These are phyloP conservation scores for Apophysomyces elegans DNA, from an alignment of 371 early-diverging fungal species.

Conservation along the genomic window DNA sequence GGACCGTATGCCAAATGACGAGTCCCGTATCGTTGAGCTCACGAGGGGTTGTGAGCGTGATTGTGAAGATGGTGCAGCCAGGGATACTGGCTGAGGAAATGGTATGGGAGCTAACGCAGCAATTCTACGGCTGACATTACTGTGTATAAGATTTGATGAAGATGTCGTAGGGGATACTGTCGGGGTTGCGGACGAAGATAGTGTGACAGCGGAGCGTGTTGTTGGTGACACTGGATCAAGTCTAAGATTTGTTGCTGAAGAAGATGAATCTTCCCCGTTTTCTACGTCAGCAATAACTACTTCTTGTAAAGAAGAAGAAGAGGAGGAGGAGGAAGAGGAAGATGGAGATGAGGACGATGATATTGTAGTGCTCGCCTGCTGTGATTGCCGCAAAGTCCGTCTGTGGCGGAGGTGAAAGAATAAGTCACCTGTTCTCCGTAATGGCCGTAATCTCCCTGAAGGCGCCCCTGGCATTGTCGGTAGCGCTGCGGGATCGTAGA, in stretches of 20 bases:
- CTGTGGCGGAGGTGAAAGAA: constrained; percentile 26
- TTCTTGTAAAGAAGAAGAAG: constrained; percentile 8
- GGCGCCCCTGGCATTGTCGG: constrained; percentile 31
- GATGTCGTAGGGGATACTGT: constrained; percentile 8
- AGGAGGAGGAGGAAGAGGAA: background rate
- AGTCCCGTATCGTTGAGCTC: background rate
- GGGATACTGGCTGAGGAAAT: constrained; percentile 14
- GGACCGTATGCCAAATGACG: constrained; percentile 1
- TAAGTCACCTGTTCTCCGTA: constrained; percentile 26
- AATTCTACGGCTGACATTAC: constrained; percentile 7
- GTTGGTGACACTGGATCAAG: background rate
- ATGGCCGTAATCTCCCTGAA: constrained; percentile 21
- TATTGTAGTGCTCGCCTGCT: constrained; percentile 6
- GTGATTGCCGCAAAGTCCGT: constrained; percentile 13
- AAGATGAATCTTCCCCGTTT: background rate
- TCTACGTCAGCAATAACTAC: background rate
- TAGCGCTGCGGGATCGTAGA: constrained; percentile 26
- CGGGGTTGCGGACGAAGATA: constrained; percentile 18
- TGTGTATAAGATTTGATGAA: background rate
- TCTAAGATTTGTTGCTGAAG: background rate
- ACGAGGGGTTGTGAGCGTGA: constrained; percentile 31
- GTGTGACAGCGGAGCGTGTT: constrained; percentile 11
- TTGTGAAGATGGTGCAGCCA: constrained; percentile 24
- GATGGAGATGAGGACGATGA: constrained; percentile 9
- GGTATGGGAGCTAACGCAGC: constrained; percentile 15